These are phyloP conservation scores for Artomyces pyxidatus DNA, from an alignment of 768 basidiomycete genomes.

Conservation along the genomic window DNA sequence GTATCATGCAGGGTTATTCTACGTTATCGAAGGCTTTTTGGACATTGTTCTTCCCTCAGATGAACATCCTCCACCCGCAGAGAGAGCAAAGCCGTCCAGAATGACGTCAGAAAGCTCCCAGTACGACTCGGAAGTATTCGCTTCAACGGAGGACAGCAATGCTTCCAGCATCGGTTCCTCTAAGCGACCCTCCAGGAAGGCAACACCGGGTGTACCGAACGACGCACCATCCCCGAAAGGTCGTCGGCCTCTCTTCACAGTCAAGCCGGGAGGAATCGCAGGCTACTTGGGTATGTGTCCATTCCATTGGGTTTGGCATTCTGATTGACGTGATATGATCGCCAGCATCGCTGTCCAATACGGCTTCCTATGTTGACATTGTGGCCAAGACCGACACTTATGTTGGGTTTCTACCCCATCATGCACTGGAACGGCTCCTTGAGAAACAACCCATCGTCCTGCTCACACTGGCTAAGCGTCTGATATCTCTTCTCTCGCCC, in stretches of 20 bases:
- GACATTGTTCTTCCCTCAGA: constrained; percentile 76
- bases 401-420: constrained; percentile 88
- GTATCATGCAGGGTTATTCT: constrained; percentile 62
- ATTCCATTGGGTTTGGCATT: not conserved
- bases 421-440: constrained; percentile 81
- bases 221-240: constrained; percentile 39
- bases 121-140: constrained; percentile 10
- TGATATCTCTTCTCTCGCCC: constrained; percentile 91
- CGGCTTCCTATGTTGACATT: constrained; percentile 94
- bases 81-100: constrained; percentile 6
- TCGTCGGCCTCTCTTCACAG: constrained; percentile 67
- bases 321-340: not conserved
- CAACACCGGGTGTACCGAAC: constrained; percentile 22
- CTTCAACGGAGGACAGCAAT: constrained; percentile 9
- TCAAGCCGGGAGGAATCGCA: constrained; percentile 95
- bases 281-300: constrained; percentile 73
- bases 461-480: constrained; percentile 89
- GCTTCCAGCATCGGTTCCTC: constrained; percentile 9
- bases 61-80: constrained; percentile 7
- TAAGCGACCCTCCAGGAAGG: constrained; percentile 3
- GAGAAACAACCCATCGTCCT: constrained; percentile 95
- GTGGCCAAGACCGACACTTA: constrained; percentile 97
- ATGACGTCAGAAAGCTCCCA: constrained; percentile 6
- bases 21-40: constrained; percentile 92
- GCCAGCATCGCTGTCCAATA: constrained; percentile 80